Base-by-base conservation (phyloP, 768 basidiomycete species). In the Agrocybe pediades region DNA sequence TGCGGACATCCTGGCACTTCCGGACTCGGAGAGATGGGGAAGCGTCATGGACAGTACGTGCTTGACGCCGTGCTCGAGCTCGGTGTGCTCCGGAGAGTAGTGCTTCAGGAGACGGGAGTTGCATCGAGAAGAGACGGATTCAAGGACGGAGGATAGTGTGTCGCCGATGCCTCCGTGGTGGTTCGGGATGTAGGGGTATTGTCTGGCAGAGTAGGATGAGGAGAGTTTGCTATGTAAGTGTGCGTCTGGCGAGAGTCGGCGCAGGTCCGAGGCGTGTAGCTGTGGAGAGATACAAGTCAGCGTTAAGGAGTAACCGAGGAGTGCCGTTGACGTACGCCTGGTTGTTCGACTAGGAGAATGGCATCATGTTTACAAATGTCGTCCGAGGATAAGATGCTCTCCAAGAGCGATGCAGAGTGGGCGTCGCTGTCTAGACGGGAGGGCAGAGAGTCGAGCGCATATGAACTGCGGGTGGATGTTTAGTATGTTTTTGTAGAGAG, bases 261-360 rank as follows among this genome's bases (percentile, higher is more conserved):
- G 84, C 39, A 92, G 73, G 73, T 92, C 89, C n/a, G 88, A 85
- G 21, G 87, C 85, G 61, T 87, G 90, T 3, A 88, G 72, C 90
- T 92, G 61, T 9, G 48, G 61, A 56, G 26, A 56, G 51, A 23
- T 41, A 45, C 26, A 41, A 9, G 33, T 30, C 23, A 2, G 33
- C 26, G 47, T 21, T 40, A 15, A 21, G 46, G 16, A 21, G 19
- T 20, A 16, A 39, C 15, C 41, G 19, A 20, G 19, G 26, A 19
- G n/a, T n/a, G 20, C 25, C 21, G 27, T 43, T 23, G 3, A 33
- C 46, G 23, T 66, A 92, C 90, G 20, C 88, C 87, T 9, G 85
- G 82, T 47, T 92, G 90, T 57, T 88, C 79, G 39, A 90, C 72
- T 9, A 92, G 63, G 7, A 91, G 73, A 11, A 93, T 65, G 25